A percentile compares a stretch with the other conserved stretches of the same genome.
Evolutionary conservation across 83 land plant genomes (phyloP).

Genomic region (Picea engelmannii): DNA sequence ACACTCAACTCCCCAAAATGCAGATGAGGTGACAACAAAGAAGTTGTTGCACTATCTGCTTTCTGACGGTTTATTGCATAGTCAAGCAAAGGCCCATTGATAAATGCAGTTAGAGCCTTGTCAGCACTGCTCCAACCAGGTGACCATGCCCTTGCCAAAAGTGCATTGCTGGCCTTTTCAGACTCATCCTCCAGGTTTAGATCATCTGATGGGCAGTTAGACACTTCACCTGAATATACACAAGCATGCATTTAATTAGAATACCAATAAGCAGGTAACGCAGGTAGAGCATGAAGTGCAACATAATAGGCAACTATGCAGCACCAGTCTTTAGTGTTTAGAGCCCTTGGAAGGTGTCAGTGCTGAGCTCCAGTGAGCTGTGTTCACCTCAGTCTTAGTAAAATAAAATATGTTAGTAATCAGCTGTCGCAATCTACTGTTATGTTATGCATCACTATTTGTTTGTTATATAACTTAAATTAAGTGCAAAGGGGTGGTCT

Average conservation of each 20-base stretch:
- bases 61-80: conserved; percentile 62
- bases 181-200: conserved; percentile 69
- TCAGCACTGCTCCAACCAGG: conserved; percentile 90
- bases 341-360: not conserved
- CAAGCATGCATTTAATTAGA: not conserved
- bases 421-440: not conserved
- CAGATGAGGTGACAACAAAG: conserved; percentile 75
- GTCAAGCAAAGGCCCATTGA: conserved; percentile 65
- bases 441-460: not conserved
- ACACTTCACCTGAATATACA: conserved; percentile 48
- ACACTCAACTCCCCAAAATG: conserved; percentile 86
- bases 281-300: not conserved
- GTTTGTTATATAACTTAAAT: no score
- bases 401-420: not conserved
- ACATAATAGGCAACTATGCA: not conserved
- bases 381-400: no score
- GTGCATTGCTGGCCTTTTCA: conserved; percentile 82
- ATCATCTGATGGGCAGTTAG: conserved; percentile 57
- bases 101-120: conserved; percentile 59
- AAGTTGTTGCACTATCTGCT: conserved; percentile 79
- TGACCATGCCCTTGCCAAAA: conserved; percentile 80
- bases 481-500: no score
- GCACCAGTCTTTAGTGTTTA: not conserved
- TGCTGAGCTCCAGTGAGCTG: not conserved
- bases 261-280: not conserved